These are phyloP conservation scores for Hura crepitans DNA, from an alignment of 441 rosid genomes.

Conservation along the genomic window DNA sequence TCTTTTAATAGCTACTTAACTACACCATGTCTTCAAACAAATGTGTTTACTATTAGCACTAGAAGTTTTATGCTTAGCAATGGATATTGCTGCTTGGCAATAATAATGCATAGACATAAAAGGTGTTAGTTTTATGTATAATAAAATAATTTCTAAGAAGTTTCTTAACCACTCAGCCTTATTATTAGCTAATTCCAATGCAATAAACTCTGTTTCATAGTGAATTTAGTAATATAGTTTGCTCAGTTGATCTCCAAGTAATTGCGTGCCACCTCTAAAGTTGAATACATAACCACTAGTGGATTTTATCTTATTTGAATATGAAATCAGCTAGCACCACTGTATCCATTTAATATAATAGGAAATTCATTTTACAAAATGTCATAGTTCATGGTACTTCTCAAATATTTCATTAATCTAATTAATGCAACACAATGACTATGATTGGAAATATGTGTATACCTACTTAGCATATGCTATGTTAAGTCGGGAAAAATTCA, in stretches of 20 bases:
- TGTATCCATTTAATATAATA: not conserved
- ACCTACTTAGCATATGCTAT: no score
- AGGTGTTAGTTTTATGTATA: not conserved
- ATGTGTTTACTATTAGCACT: not conserved
- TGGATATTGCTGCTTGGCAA: not conserved
- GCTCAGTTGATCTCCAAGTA: not conserved
- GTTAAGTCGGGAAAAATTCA: no score
- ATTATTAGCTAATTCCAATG: not conserved
- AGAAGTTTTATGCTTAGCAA: not conserved
- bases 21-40: not conserved
- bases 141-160: not conserved
- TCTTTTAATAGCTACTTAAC: not conserved
- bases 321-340: not conserved
- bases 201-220: not conserved
- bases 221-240: not conserved
- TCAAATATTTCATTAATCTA: no score
- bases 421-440: no score
- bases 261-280: not conserved
- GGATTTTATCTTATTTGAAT: not conserved
- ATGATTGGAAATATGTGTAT: no score
- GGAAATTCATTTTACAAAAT: not conserved
- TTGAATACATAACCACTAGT: constrained; percentile 2
- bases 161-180: not conserved
- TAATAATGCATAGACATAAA: not conserved
- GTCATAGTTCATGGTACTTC: no score